Percentiles rank a stretch among this genome's conserved stretches.
Evolutionary conservation across 2,329 filamentous ascomycete species (phyloP).

Genomic region (Xylariaceae sp.): DNA sequence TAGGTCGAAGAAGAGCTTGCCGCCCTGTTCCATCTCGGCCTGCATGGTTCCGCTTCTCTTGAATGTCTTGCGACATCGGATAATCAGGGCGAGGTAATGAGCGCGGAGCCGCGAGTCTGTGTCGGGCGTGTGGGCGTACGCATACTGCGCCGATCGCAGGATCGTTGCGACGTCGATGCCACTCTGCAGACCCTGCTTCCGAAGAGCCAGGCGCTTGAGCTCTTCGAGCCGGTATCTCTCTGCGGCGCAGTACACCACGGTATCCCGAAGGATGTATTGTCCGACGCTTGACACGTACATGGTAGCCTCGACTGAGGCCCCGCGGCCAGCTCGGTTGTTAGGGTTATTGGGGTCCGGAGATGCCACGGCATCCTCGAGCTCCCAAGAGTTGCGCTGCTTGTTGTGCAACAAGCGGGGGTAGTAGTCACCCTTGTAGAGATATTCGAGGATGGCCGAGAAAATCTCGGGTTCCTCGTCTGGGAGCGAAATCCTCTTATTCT

Average conservation of each 20-base stretch:
- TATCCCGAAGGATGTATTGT: conserved; percentile 83
- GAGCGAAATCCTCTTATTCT: conserved; percentile 75
- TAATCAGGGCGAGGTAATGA: conserved; percentile 96
- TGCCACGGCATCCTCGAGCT: conserved; percentile 69
- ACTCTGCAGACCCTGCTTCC: conserved; percentile 91
- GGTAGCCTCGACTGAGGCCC: conserved; percentile 63
- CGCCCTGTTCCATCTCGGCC: conserved; percentile 94
- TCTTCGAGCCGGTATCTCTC: conserved; percentile 89
- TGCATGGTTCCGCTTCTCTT: conserved; percentile 99
- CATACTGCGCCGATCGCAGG: conserved; percentile 88
- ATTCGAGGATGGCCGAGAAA: conserved; percentile 91
- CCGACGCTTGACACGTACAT: conserved; percentile 73
- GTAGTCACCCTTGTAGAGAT: conserved; percentile 96
- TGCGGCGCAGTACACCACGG: conserved; percentile 89
- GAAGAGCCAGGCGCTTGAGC: conserved; percentile 84
- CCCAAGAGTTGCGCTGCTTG: conserved; percentile 83
- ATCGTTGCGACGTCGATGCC: conserved; percentile 91
- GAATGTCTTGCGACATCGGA: conserved; percentile 94
- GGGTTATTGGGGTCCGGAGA: conserved; percentile 34
- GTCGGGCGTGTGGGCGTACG: conserved; percentile 92
- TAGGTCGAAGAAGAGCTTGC: conserved; percentile 95
- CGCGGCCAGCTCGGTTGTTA: conserved; percentile 35
- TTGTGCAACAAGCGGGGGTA: conserved; percentile 85
- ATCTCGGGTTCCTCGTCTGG: conserved; percentile 81
- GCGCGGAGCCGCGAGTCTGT: conserved; percentile 88